Percentiles rank a stretch among this genome's conserved stretches.
Conservation (phyloP, 2,329 filamentous ascomycete species). For the Penicillium sp. region DNA sequence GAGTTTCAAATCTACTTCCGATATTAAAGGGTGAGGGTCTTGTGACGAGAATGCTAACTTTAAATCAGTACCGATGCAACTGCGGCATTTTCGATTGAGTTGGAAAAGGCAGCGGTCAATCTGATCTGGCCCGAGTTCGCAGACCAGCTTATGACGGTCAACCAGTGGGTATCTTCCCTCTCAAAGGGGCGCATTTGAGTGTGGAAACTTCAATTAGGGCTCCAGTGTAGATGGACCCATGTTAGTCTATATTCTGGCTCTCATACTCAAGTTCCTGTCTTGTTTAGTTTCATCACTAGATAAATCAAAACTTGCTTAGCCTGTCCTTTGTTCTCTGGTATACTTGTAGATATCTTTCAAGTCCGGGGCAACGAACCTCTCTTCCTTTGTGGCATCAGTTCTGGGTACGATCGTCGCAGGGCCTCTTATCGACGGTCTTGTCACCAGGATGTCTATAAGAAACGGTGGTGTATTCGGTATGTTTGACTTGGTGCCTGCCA, state of each 20-base stretch:
- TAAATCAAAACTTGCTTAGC: too few species aligned
- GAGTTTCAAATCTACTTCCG: neutral
- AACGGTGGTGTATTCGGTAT: conserved; percentile 39
- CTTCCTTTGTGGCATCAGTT: conserved; percentile 36
- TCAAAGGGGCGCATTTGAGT: neutral
- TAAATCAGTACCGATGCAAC: neutral
- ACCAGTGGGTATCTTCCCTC: neutral
- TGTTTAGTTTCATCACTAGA: too few species aligned
- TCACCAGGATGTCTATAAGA: conserved; percentile 32
- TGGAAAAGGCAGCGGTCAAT: neutral
- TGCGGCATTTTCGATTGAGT: neutral
- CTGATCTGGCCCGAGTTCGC: neutral
- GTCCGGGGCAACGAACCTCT: conserved; percentile 36
- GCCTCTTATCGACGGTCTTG: conserved; percentile 37
- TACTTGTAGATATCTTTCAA: too few species aligned
- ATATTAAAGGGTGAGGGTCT: neutral
- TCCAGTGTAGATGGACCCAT: neutral
- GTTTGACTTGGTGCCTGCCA: neutral
- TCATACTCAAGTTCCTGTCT: neutral
- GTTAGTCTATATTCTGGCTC: neutral
- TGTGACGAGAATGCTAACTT: neutral
- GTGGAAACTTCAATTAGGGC: neutral
- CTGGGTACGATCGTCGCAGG: conserved; percentile 36
- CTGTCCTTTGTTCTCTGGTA: too few species aligned
- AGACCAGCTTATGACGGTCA: neutral